Conservation (phyloP, 306 rosid species). For the Hippophae rhamnoides region DNA sequence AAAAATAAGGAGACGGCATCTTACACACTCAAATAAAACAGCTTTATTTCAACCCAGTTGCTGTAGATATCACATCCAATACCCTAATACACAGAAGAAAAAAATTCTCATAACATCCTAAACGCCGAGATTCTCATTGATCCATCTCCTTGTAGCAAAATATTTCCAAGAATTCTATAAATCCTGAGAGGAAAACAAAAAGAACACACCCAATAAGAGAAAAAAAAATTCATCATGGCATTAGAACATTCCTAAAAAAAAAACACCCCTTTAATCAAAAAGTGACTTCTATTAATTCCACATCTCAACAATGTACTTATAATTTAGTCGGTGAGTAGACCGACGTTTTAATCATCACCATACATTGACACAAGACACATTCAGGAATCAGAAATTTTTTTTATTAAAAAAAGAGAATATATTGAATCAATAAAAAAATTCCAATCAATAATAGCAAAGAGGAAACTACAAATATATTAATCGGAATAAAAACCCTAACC, state of each 20-base stretch:
- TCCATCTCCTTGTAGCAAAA: constrained; percentile 4
- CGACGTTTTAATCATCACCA: too few relatives aligned
- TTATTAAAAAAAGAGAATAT: neutral
- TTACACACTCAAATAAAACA: constrained; percentile 41
- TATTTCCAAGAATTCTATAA: constrained; percentile 15
- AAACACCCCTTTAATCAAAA: too few relatives aligned
- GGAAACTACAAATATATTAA: constrained; percentile 16
- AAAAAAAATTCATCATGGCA: neutral
- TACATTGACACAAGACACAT: too few relatives aligned
- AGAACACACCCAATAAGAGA: neutral
- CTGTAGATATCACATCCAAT: constrained; percentile 19
- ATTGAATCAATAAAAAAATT: neutral
- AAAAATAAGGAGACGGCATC: constrained; percentile 67
- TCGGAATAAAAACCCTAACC: constrained; percentile 32
- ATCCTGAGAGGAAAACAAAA: constrained; percentile 25
- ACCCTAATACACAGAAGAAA: constrained; percentile 27
- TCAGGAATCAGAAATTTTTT: too few relatives aligned
- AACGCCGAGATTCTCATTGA: constrained; percentile 24
- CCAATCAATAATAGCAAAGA: neutral
- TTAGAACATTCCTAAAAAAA: neutral
- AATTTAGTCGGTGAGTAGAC: too few relatives aligned
- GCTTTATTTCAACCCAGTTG: constrained; percentile 20
- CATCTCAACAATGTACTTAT: too few relatives aligned
- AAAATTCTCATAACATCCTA: constrained; percentile 52
- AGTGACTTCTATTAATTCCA: too few relatives aligned